Conservation (phyloP, 2,329 filamentous ascomycete species). For the Raffaelea albimanens region DNA sequence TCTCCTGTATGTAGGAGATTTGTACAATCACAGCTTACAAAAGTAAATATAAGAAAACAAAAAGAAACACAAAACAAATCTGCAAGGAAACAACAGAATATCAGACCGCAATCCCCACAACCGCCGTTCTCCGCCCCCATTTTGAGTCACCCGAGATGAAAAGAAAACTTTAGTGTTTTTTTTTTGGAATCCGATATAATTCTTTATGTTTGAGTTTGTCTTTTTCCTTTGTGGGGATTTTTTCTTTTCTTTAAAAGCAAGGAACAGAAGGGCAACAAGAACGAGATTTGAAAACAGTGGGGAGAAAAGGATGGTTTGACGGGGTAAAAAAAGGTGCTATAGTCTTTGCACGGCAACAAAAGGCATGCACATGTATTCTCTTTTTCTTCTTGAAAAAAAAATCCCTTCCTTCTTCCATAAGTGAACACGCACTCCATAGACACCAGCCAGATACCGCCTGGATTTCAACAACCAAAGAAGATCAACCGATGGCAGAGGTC, state of each 20-base stretch:
- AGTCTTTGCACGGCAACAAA: constrained; percentile 9
- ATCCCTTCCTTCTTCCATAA: constrained; percentile 33
- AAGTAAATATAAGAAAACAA: too few species aligned
- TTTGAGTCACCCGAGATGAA: neutral
- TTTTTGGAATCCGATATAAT: constrained; percentile 2
- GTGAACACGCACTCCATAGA: constrained; percentile 57
- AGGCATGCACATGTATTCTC: constrained; percentile 5
- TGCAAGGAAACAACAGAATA: too few species aligned
- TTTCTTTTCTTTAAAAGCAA: neutral
- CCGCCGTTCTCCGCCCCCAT: too few species aligned
- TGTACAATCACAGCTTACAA: too few species aligned
- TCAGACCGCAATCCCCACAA: too few species aligned
- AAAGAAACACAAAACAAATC: too few species aligned
- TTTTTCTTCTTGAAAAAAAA: constrained; percentile 6
- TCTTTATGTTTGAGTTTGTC: neutral
- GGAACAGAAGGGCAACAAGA: neutral
- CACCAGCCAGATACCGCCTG: constrained; percentile 43
- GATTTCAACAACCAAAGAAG: constrained; percentile 28
- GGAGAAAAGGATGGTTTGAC: neutral
- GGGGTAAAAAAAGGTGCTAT: neutral
- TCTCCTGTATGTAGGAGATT: too few species aligned
- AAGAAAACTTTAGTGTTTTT: constrained; percentile 12
- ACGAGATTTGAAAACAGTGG: constrained; percentile 5
- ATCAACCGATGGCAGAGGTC: constrained; percentile 31
- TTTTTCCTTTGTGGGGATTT: neutral